Evolutionary conservation across 75 land plant genomes (phyloP), one percentile per base, ranked within the genome.

Genomic region (Sequoia sempervirens): DNA sequence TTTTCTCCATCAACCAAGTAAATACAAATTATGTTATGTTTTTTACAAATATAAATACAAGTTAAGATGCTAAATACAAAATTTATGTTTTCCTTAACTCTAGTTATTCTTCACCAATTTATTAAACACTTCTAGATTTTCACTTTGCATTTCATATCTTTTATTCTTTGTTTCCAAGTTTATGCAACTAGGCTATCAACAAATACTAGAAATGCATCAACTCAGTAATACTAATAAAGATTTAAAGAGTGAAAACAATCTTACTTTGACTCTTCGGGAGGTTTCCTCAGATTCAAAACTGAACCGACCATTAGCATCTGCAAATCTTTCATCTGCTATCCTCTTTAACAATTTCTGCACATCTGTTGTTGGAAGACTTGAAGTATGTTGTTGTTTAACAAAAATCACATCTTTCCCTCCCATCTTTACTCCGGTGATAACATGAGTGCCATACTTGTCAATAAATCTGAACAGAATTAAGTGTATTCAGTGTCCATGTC

Each of bases 371-470:
- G 74, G 83, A 74, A 92, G 87, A 75, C 43, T 61, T 80, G 97
- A 95, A 1, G 87, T 85, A 1, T 86, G 84, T 46, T 74, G 87
- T 83, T 95, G 94, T 87, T 91, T 93, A 14, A 93, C 53, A 83
- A 86, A 86, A 66, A 92, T 83, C 28, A 92, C 93, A 89, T 95
- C 95, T 84, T 95, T 93, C 14, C 95, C 97, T 75, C 97, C 97
- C 88, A 95, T 92, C 83, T 88, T 90, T 30, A 95, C 87, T 1
- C 97, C 95, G 83, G 89, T 88, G 68, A 95, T 86, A 36, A 95
- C 45, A 84, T 95, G 97, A 73, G 97, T 95, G 37, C 97, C 97
- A 88, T 93, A 95, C 81, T 90, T 95, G 53, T 95, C 95, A 84
- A 95, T 92, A 82, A 95, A 95, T 87, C 97, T 95, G 93, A 47